Evolutionary conservation across 805 yeast genomes (phyloP).

Genomic region (Metschnikowia chrysomelidarum): DNA sequence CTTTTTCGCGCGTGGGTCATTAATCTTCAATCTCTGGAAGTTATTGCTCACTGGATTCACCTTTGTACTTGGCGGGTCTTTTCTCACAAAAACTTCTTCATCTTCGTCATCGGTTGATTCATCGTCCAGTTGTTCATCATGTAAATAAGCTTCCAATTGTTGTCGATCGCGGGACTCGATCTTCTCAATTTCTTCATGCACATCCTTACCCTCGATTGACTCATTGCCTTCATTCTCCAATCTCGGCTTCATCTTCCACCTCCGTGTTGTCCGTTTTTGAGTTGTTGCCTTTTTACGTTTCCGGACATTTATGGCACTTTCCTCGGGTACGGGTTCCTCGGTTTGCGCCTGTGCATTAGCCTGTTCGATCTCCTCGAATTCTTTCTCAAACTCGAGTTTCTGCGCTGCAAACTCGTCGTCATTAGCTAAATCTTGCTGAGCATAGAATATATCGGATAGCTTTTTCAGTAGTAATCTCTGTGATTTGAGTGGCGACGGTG

Average conservation of each 20-base stretch:
- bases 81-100: constrained; percentile 17
- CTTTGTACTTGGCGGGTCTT: constrained; percentile 16
- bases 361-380: constrained; percentile 5
- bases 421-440: constrained; percentile 35
- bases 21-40: constrained; percentile 52
- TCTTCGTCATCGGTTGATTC: constrained; percentile 14
- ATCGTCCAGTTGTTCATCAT: constrained; percentile 10
- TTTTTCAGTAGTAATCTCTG: constrained; percentile 29
- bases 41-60: constrained; percentile 44
- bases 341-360: constrained; percentile 10
- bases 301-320: constrained; percentile 2
- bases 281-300: constrained; percentile 37
- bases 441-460: constrained; percentile 48
- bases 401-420: constrained; percentile 20
- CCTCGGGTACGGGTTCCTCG: constrained; percentile 1
- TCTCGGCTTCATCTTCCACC: constrained; percentile 48
- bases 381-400: constrained; percentile 17
- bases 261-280: constrained; percentile 51
- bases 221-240: constrained; percentile 24
- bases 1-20: constrained; percentile 41
- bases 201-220: constrained; percentile 33
- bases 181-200: constrained; percentile 41
- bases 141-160: constrained; percentile 24
- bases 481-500: constrained; percentile 47
- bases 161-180: constrained; percentile 31